Conservation (phyloP, 2,329 filamentous ascomycete genomes). For the Dissoconium aciculare region DNA sequence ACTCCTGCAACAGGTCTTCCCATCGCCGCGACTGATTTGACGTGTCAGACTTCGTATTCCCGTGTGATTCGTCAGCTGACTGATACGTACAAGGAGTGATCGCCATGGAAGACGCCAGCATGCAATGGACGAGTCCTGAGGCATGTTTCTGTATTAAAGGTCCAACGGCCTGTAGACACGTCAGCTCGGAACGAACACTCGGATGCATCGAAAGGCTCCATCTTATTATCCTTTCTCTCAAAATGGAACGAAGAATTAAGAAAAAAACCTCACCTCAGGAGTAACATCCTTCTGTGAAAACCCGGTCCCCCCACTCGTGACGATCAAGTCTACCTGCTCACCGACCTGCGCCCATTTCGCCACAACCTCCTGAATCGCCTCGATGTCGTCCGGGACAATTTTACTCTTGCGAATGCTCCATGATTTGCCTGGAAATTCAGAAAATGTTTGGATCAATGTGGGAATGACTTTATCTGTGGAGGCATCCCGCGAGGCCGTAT, state of each 20-base stretch:
- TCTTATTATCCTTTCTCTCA: too few relatives aligned
- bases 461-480: constrained; percentile 60
- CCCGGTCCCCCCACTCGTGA: constrained; percentile 86
- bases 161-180: constrained; percentile 59
- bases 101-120: constrained; percentile 69
- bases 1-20: constrained; percentile 83
- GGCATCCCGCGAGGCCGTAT: constrained; percentile 68
- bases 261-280: constrained; percentile 52
- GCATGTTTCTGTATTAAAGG: constrained; percentile 72
- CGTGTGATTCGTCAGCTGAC: constrained; percentile 5
- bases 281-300: constrained; percentile 77
- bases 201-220: too few relatives aligned
- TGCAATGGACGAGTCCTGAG: constrained; percentile 82
- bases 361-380: constrained; percentile 61
- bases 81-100: constrained; percentile 70
- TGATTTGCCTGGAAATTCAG: constrained; percentile 47
- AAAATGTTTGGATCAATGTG: constrained; percentile 54
- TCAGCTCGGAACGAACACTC: too few relatives aligned
- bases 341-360: constrained; percentile 56
- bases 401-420: constrained; percentile 56
- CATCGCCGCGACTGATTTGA: constrained; percentile 74
- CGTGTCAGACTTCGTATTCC: constrained; percentile 7
- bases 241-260: not conserved
- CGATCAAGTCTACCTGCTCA: constrained; percentile 51
- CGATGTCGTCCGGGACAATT: constrained; percentile 65